Percentiles rank a stretch among this genome's conserved stretches.
Conservation (phyloP, 371 early-diverging fungal genomes). For the Mortierella sp. region DNA sequence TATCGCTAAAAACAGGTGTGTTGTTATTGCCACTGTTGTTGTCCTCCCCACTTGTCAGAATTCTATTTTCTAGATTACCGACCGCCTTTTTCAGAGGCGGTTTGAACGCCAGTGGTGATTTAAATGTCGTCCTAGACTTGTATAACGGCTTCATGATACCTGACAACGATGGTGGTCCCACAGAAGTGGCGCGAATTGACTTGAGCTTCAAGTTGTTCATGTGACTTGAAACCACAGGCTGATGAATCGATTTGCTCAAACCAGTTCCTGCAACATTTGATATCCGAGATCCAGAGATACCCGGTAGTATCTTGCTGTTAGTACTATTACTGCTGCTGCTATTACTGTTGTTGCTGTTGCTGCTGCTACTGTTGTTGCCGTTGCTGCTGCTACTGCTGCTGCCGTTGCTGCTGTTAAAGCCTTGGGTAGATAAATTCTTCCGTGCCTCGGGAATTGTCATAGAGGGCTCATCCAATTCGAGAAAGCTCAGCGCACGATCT, state of each 20-base stretch:
- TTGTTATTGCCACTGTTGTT: not conserved
- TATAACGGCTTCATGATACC: not conserved
- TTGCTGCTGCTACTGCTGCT: too few species aligned
- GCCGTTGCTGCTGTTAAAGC: not conserved
- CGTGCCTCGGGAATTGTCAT: not conserved
- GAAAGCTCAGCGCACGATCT: conserved; percentile 22
- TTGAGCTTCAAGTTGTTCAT: conserved; percentile 46
- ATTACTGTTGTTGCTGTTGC: too few species aligned
- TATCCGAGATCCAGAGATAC: not conserved
- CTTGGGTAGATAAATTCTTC: not conserved
- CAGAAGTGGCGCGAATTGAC: conserved; percentile 22
- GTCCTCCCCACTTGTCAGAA: not conserved
- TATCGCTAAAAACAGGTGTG: not conserved
- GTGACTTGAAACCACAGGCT: conserved; percentile 24
- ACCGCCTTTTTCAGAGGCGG: conserved; percentile 10
- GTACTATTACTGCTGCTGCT: too few species aligned
- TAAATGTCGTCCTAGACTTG: conserved; percentile 26
- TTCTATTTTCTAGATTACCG: not conserved
- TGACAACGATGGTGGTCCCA: conserved; percentile 9
- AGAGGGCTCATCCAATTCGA: conserved; percentile 21
- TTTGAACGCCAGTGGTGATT: conserved; percentile 32
- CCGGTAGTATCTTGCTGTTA: not conserved
- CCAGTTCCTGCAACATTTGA: not conserved
- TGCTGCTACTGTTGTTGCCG: not conserved
- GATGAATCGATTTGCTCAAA: not conserved